A percentile compares a stretch with the other conserved stretches of the same genome.
Evolutionary conservation across 345 rosid species (phyloP).

Genomic region (Kandelia obovata): DNA sequence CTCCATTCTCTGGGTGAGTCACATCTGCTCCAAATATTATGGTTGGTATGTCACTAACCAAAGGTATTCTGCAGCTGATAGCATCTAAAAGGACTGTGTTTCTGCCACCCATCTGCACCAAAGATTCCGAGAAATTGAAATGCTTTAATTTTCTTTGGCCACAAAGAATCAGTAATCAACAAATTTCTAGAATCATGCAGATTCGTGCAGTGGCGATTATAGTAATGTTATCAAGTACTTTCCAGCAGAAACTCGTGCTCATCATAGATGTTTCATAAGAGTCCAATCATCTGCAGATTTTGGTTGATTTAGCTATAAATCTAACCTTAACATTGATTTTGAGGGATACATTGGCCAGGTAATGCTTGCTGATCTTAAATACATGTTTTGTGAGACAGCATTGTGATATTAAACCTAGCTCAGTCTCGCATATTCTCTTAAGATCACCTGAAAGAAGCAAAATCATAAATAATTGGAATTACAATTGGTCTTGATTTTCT

Average conservation of each 20-base stretch:
- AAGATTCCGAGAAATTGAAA: not conserved
- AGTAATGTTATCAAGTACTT: not conserved
- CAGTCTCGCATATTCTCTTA: constrained; percentile 97
- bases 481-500: not conserved
- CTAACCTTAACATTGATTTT: constrained; percentile 97
- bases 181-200: not conserved
- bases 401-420: constrained; percentile 91
- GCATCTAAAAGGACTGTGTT: constrained; percentile 97
- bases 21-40: constrained; percentile 99
- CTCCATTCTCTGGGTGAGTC: constrained; percentile 99
- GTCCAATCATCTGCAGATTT: not conserved
- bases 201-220: not conserved
- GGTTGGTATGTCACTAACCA: constrained; percentile 97
- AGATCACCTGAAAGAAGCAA: constrained; percentile 63
- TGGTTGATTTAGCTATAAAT: not conserved
- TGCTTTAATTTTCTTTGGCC: not conserved
- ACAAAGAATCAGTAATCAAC: not conserved
- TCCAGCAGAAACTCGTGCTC: not conserved
- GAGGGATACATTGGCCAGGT: constrained; percentile 89
- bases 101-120: constrained; percentile 94
- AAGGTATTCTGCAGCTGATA: constrained; percentile 89
- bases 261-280: not conserved
- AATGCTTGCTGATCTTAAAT: constrained; percentile 95
- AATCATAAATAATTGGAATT: constrained; percentile 3
- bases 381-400: constrained; percentile 97